Percentiles rank a stretch among this genome's conserved stretches.
Evolutionary conservation across 2,329 filamentous ascomycete species (phyloP).

Genomic region (Fusarium chuoi): DNA sequence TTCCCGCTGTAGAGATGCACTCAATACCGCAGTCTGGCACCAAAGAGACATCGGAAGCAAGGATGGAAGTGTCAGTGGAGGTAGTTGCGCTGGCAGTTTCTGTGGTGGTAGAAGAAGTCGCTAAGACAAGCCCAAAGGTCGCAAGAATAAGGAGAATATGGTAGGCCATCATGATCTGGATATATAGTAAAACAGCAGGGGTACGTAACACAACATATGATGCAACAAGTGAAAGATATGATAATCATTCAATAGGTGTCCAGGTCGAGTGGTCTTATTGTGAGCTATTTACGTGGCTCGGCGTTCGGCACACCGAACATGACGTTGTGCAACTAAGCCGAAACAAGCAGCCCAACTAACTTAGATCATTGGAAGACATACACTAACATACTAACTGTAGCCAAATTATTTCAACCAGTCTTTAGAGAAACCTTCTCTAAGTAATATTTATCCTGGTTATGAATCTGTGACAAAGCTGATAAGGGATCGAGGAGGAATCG

Average conservation of each 20-base stretch:
- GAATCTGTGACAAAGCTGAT: not conserved
- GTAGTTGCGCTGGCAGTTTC: not conserved
- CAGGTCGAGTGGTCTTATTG: not conserved
- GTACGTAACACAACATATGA: no score
- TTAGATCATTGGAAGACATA: not conserved
- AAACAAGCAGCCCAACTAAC: not conserved
- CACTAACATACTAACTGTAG: not conserved
- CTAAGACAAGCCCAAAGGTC: not conserved
- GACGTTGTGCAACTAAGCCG: not conserved
- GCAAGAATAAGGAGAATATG: not conserved
- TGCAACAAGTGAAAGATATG: no score
- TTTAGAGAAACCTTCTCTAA: rapidly evolving
- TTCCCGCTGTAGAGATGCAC: not conserved
- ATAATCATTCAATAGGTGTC: no score
- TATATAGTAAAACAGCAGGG: no score
- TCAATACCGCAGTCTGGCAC: not conserved
- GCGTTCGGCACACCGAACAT: not conserved
- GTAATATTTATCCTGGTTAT: not conserved
- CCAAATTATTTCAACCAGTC: not conserved
- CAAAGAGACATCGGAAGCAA: not conserved
- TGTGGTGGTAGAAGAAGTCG: not conserved
- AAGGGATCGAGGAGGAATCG: not conserved
- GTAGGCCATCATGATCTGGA: no score
- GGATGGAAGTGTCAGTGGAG: not conserved
- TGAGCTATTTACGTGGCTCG: not conserved